Base-by-base conservation (phyloP, 169 alveolate species). In the Eimeria praecox region DNA sequence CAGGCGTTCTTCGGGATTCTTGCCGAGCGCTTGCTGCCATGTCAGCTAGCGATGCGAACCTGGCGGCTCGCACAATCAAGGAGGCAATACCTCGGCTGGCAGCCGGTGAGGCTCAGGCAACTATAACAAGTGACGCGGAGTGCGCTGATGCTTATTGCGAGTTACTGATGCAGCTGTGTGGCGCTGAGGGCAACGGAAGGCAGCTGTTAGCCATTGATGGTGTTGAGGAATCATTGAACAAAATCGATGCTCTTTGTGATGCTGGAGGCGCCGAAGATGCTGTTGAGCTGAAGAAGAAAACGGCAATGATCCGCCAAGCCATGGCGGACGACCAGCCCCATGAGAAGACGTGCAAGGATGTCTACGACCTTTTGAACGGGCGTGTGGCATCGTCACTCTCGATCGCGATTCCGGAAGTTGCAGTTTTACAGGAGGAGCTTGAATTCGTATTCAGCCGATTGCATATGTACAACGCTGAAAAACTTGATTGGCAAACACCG, bases 291-390 rank as follows among this genome's bases (percentile, higher is more conserved):
- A 82, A 49, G 78, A 82, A 93, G 82, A 93, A 93, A 71, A 85
- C 90, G 24, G 96, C 96, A 64, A 93, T 93, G 96, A 93, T 93
- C 54, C 96, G 96, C 64, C 96, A 93, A 85, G 96, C 96, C 59
- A 93, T 93, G 96, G 96, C 80, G 22, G 96, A 93, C 66, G 96
- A 93, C 80, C 96, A 93, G 89, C 96, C 96, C n/a, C 93, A 88
- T 64, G 96, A 93, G 80, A 93, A 93, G 96, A 93, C 96, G 33
- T 93, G 96, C 80, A 93, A 93, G 66, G 96, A 93, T 49, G 96
- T 93, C 44, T 93, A 83, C 78, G 96, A 93, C 64, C 75, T 93
- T 10, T 78, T 93, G 92, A 93, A 83, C 69, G 30, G 52, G 40
- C 96, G 96, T 66, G 90, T 69, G 22, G 94, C 88, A 18, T 88